Conservation (phyloP, 768 basidiomycete genomes). For the Amanita molliuscula region DNA sequence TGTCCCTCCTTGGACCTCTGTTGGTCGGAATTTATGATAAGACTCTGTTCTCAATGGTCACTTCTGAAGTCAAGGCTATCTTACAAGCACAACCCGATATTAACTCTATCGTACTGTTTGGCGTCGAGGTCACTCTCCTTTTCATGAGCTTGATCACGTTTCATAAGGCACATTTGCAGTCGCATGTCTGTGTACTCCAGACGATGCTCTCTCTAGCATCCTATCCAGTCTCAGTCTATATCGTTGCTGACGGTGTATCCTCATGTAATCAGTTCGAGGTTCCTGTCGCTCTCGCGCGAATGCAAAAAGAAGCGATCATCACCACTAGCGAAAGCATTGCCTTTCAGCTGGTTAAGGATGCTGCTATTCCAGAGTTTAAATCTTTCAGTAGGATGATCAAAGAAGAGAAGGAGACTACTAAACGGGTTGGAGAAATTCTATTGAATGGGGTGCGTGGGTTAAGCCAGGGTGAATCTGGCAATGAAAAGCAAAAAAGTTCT, state of each 20-base stretch:
- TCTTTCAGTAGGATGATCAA: slow-evolving; percentile 64
- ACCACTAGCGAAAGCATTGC: slow-evolving; percentile 75
- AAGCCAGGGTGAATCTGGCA: not conserved
- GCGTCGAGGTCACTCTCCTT: slow-evolving; percentile 60
- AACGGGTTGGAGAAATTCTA: slow-evolving; percentile 21
- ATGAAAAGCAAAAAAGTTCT: not conserved
- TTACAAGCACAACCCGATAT: slow-evolving; percentile 38
- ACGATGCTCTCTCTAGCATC: slow-evolving; percentile 61
- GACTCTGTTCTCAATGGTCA: slow-evolving; percentile 79
- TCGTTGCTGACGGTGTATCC: slow-evolving; percentile 80
- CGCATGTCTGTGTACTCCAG: slow-evolving; percentile 86
- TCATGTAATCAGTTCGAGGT: slow-evolving; percentile 76
- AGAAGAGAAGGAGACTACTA: slow-evolving; percentile 62
- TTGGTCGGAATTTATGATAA: slow-evolving; percentile 62
- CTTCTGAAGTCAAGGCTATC: slow-evolving; percentile 47
- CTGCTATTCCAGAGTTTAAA: slow-evolving; percentile 57
- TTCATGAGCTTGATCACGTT: not conserved
- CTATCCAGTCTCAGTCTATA: slow-evolving; percentile 37
- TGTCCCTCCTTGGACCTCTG: slow-evolving; percentile 41
- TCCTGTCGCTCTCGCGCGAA: slow-evolving; percentile 57
- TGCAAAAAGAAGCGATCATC: slow-evolving; percentile 61
- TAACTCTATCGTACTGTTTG: slow-evolving; percentile 64
- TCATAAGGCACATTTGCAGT: slow-evolving; percentile 29
- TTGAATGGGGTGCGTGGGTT: not conserved
- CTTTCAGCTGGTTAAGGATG: slow-evolving; percentile 67